These are phyloP conservation scores for Trichoderma koningii DNA, from an alignment of 2,329 filamentous ascomycete genomes.

Conservation along the genomic window DNA sequence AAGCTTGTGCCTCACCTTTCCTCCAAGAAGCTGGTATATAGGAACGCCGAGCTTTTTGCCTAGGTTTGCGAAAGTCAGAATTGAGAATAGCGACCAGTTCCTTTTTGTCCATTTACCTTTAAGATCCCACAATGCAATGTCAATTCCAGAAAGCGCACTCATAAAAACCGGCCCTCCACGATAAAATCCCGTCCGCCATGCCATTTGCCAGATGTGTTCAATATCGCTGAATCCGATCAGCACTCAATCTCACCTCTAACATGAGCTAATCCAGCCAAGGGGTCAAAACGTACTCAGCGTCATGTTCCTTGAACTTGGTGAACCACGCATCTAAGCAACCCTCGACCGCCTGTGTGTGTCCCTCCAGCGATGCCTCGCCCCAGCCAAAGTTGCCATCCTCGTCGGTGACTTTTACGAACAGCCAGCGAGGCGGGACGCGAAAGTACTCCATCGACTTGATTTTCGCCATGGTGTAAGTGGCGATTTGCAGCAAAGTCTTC, in stretches of 20 bases:
- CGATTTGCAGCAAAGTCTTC: neutral
- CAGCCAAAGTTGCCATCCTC: conserved; percentile 65
- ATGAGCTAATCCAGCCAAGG: too few species aligned
- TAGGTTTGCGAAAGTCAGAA: conserved; percentile 14
- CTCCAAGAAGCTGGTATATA: conserved; percentile 72
- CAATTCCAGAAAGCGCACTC: conserved; percentile 74
- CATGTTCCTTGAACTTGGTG: conserved; percentile 62
- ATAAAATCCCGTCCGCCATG: conserved; percentile 73
- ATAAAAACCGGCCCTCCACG: conserved; percentile 78
- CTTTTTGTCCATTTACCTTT: conserved; percentile 50
- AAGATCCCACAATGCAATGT: conserved; percentile 79
- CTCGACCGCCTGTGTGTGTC: conserved; percentile 72
- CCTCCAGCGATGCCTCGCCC: conserved; percentile 75
- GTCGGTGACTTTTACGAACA: conserved; percentile 76
- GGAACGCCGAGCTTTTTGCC: conserved; percentile 60
- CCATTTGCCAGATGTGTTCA: conserved; percentile 77
- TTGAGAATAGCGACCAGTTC: neutral
- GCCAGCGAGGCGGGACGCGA: conserved; percentile 72
- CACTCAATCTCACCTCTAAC: too few species aligned
- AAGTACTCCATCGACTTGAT: conserved; percentile 66
- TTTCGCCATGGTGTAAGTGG: conserved; percentile 35
- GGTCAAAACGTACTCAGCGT: conserved; percentile 78
- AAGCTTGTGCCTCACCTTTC: conserved; percentile 69
- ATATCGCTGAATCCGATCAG: conserved; percentile 58
- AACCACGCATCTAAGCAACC: conserved; percentile 70